These are phyloP conservation scores for Sherardia arvensis DNA, from an alignment of 257 asterid genomes.

Conservation along the genomic window DNA sequence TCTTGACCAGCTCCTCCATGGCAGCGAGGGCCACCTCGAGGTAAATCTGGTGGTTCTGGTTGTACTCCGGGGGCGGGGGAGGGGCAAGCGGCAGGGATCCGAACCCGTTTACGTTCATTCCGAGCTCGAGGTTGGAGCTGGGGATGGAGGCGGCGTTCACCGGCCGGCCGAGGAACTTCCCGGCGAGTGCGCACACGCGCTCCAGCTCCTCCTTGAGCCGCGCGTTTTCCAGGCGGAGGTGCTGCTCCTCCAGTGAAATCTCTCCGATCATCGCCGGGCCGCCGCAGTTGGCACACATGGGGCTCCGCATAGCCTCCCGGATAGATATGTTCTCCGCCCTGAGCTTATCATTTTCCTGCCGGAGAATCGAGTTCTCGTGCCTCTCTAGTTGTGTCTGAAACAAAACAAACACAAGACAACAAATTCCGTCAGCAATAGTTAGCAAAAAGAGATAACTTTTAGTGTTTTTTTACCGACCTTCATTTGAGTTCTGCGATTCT, in stretches of 20 bases:
- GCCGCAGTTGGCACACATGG: slow-evolving; percentile 46
- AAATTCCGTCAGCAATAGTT: not conserved
- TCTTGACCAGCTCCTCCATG: slow-evolving; percentile 78
- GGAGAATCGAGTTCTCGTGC: slow-evolving; percentile 41
- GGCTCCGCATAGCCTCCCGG: slow-evolving; percentile 47
- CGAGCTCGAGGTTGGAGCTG: slow-evolving; percentile 64
- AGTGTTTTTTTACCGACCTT: slow-evolving; percentile 35
- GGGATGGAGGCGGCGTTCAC: slow-evolving; percentile 33
- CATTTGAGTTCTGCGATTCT: slow-evolving; percentile 91
- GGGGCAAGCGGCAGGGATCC: slow-evolving; percentile 30
- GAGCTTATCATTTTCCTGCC: slow-evolving; percentile 51
- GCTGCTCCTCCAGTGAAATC: slow-evolving; percentile 44
- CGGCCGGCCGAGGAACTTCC: slow-evolving; percentile 49
- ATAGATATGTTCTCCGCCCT: slow-evolving; percentile 48
- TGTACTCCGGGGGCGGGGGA: slow-evolving; percentile 18
- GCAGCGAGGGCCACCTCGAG: slow-evolving; percentile 83
- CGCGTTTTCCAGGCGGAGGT: slow-evolving; percentile 43
- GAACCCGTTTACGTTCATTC: slow-evolving; percentile 49
- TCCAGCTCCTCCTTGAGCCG: slow-evolving; percentile 44
- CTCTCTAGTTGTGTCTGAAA: slow-evolving; percentile 49
- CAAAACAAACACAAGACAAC: not conserved
- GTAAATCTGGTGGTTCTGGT: slow-evolving; percentile 19
- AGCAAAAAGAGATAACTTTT: not conserved
- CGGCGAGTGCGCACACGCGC: slow-evolving; percentile 50
- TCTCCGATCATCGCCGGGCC: slow-evolving; percentile 55